These are phyloP conservation scores for Lactarius sanguifluus DNA, from an alignment of 768 basidiomycete genomes.

Conservation along the genomic window DNA sequence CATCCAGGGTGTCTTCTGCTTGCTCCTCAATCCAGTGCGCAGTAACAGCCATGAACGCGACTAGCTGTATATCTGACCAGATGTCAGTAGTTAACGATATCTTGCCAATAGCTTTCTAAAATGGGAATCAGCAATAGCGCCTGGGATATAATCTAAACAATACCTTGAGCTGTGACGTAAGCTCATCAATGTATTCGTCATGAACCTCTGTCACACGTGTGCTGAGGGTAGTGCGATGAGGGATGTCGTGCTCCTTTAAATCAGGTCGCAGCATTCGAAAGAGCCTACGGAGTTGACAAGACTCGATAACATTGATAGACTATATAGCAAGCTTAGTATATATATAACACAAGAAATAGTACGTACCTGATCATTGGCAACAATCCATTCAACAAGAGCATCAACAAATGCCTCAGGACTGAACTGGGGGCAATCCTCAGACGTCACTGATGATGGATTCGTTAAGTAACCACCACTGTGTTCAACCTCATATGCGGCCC, in stretches of 20 bases:
- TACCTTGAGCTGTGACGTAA: too few relatives aligned
- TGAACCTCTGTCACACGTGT: too few relatives aligned
- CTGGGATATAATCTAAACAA: too few relatives aligned
- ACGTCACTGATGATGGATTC: too few relatives aligned
- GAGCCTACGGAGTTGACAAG: background rate
- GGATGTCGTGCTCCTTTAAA: background rate
- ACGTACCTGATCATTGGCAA: background rate
- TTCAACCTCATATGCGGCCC: too few relatives aligned
- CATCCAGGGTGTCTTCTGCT: too few relatives aligned
- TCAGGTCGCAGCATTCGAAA: background rate
- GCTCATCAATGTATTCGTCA: too few relatives aligned
- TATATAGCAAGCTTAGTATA: background rate
- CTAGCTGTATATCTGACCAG: conserved; percentile 38
- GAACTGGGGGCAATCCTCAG: too few relatives aligned
- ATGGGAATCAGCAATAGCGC: too few relatives aligned
- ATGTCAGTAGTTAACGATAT: conserved; percentile 24
- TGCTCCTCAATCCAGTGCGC: conserved; percentile 41
- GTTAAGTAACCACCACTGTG: too few relatives aligned
- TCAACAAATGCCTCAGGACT: background rate
- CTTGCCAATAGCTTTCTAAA: background rate
- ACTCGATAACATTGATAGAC: conserved; percentile 4
- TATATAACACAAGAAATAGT: background rate
- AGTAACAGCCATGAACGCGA: conserved; percentile 45
- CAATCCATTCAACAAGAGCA: background rate
- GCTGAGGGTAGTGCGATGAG: background rate